These are phyloP conservation scores for Candida suzukii DNA, from an alignment of 805 yeast genomes.

Conservation along the genomic window DNA sequence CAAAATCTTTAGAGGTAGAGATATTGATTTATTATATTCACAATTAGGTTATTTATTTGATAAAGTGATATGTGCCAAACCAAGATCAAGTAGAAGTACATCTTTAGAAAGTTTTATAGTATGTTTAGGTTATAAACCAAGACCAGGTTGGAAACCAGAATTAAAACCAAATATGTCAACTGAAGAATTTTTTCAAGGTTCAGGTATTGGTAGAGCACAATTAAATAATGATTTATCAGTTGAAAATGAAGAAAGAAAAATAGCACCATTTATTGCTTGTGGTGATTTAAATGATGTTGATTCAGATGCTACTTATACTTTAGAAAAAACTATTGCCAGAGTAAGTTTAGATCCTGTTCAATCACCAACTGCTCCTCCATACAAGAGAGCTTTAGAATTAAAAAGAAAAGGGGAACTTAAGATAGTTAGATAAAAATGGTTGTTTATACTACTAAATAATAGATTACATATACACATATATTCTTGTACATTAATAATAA, in stretches of 20 bases:
- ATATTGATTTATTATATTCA: conserved; percentile 88
- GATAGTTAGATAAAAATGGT: conserved; percentile 12
- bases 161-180: conserved; percentile 48
- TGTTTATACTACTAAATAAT: too few relatives aligned
- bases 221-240: conserved; percentile 40
- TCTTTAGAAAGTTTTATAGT: conserved; percentile 92
- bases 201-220: conserved; percentile 48
- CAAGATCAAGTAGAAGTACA: conserved; percentile 91
- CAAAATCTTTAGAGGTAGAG: conserved; percentile 93
- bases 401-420: conserved; percentile 64
- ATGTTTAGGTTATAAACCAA: conserved; percentile 80
- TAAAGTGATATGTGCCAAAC: conserved; percentile 89
- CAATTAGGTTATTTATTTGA: conserved; percentile 84
- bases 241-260: conserved; percentile 56
- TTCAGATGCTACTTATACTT: conserved; percentile 88
- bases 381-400: conserved; percentile 83
- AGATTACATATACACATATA: too few relatives aligned
- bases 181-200: conserved; percentile 72
- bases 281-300: conserved; percentile 87
- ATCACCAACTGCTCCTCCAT: conserved; percentile 94
- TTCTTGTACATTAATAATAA: too few relatives aligned
- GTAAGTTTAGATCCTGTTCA: conserved; percentile 85
- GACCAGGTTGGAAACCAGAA: conserved; percentile 76
- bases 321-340: conserved; percentile 33
- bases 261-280: conserved; percentile 94